Evolutionary conservation across 139 green algal genomes (phyloP).

Genomic region (Micromonas pusilla): DNA sequence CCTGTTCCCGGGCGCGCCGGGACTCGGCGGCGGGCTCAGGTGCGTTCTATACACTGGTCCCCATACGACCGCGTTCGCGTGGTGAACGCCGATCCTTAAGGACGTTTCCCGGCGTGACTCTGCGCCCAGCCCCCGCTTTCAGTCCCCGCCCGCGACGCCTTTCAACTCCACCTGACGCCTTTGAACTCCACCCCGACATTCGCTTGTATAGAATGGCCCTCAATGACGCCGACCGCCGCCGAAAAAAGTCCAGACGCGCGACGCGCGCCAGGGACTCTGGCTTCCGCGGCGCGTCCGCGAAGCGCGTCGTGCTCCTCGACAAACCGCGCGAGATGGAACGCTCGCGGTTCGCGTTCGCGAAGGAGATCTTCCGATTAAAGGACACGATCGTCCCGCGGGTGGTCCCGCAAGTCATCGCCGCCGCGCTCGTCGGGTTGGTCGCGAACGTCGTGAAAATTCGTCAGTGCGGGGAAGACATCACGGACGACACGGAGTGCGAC

Average conservation of each 20-base stretch:
- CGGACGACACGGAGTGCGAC: background rate
- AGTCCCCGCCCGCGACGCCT: no score
- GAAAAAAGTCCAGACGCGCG: background rate
- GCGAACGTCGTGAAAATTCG: conserved; percentile 6
- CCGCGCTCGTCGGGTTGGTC: background rate
- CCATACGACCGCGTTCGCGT: no score
- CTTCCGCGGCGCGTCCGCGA: background rate
- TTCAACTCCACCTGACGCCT: no score
- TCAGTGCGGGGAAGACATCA: background rate
- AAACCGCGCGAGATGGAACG: background rate
- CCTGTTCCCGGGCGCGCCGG: no score
- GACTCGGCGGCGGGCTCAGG: no score
- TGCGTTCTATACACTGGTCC: no score
- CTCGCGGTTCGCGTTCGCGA: background rate
- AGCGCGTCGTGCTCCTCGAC: background rate
- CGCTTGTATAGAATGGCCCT: no score
- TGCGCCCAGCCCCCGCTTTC: no score
- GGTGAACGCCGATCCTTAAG: no score
- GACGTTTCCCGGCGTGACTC: no score
- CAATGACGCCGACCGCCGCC: no score
- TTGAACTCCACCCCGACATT: no score
- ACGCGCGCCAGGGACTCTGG: background rate
- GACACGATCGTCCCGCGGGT: conserved; percentile 10
- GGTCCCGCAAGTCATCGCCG: conserved; percentile 20
- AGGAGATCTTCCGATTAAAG: conserved; percentile 4